These are phyloP conservation scores for Rhodosorus marinus DNA, from an alignment of 23 red algal genomes.

Conservation along the genomic window DNA sequence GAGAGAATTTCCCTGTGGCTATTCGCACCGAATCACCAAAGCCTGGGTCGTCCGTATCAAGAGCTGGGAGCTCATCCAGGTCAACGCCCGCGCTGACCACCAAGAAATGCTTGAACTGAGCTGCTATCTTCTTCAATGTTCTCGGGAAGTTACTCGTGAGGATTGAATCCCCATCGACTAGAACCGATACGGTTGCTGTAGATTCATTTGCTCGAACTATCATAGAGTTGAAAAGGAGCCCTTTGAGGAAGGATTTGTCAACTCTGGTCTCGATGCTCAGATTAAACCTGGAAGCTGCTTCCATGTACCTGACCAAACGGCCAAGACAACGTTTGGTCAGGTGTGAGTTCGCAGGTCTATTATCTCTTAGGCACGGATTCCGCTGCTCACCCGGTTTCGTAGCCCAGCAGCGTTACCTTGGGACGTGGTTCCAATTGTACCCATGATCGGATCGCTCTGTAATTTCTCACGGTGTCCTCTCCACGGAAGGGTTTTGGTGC, in stretches of 20 bases:
- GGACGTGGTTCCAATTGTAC: conserved; percentile 36
- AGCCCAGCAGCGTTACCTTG: conserved; percentile 46
- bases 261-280: conserved; percentile 26
- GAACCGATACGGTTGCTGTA: conserved; percentile 29
- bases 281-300: conserved; percentile 35
- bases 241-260: conserved; percentile 65
- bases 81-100: conserved; percentile 74
- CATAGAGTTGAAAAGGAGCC: conserved; percentile 91
- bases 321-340: no score
- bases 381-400: conserved; percentile 40
- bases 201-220: conserved; percentile 44
- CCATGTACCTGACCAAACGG: no score
- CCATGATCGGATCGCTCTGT: conserved; percentile 68
- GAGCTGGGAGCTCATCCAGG: conserved; percentile 33
- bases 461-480: conserved; percentile 29
- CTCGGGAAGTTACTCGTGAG: conserved; percentile 49
- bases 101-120: conserved; percentile 56
- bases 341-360: no score
- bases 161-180: conserved; percentile 78
- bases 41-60: no score
- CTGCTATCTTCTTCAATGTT: conserved; percentile 26
- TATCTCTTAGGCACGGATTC: no score
- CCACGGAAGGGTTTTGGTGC: conserved; percentile 75
- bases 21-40: no score
- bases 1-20: no score